Evolutionary conservation across 1,139 yeast species (phyloP).

Genomic region (Pneumocystis canis): DNA sequence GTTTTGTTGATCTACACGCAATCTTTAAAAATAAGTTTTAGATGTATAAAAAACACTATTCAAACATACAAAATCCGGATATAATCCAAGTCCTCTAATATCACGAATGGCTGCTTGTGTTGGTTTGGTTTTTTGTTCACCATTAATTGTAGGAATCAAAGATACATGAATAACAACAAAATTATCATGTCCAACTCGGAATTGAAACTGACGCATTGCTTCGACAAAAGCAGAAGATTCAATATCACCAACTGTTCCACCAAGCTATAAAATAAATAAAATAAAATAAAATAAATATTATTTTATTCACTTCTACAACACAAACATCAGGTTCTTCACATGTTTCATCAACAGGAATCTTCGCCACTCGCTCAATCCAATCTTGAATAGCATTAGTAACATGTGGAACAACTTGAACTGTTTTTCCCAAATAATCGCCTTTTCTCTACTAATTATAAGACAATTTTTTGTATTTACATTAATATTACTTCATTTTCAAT

Average conservation of each 20-base stretch:
- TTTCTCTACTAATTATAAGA: slow-evolving; percentile 34
- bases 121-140: slow-evolving; percentile 97
- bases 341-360: slow-evolving; percentile 80
- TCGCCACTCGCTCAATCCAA: slow-evolving; percentile 91
- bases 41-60: not conserved
- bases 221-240: slow-evolving; percentile 98
- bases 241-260: slow-evolving; percentile 98
- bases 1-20: slow-evolving; percentile 90
- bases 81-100: slow-evolving; percentile 82
- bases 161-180: slow-evolving; percentile 95
- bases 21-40: slow-evolving; percentile 25
- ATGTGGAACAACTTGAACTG: slow-evolving; percentile 99
- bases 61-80: slow-evolving; percentile 54
- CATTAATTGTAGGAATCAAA: slow-evolving; percentile 90
- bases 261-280: slow-evolving; percentile 35
- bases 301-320: slow-evolving; percentile 41
- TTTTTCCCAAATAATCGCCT: slow-evolving; percentile 95
- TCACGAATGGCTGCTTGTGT: slow-evolving; percentile 98
- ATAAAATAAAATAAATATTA: not conserved
- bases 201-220: slow-evolving; percentile 96
- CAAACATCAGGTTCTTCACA: slow-evolving; percentile 83
- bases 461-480: not conserved
- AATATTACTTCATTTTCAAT: slow-evolving; percentile 56
- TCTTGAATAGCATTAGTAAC: slow-evolving; percentile 94
- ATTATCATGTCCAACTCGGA: slow-evolving; percentile 85